Base-by-base conservation (phyloP, 768 basidiomycete species). In the Rhodotorula paludigena region DNA sequence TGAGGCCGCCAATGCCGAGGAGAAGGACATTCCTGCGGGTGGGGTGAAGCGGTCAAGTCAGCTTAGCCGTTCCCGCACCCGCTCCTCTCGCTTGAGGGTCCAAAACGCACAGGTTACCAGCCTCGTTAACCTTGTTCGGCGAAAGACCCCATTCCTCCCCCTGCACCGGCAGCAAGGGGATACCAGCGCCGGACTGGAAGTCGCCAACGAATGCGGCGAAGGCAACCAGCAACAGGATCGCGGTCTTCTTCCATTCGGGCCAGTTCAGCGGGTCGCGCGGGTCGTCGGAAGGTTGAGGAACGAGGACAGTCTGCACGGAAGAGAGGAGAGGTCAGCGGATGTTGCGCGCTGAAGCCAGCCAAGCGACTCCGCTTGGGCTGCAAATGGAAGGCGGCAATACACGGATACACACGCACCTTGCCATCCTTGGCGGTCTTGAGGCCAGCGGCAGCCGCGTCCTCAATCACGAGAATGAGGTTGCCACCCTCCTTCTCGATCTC, bases 241-340 rank as follows among this genome's bases (percentile, higher is more conserved):
- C 9, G 23, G 66, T 62, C 57, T 76, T 76, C 65, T 74, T 74
- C 63, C 57, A 41, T 18, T 38, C 38, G 9, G 68, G 39, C 76
- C 76, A 76, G 72, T 76, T 75, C 35, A 76, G 68, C 21, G 76
- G 76, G 52, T 76, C 76, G 30, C 68, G 72, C 12, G 76, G 74
- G 57, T 76, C 76, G 54, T 75, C 73, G 8, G 66, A 68, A 14
- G 76, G 76, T 42, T 83, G 81, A 38, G 82, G 81, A 49, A 80
- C 76, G 55, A 83, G 78, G 21, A 81, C 78, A 21, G 82, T 75
- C 66, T 75, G 69, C 2, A 14, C 8, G 38, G 42, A 25, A 14
- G 21, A 20, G n/a, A 18, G 21, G n/a, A n/a, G n/a, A 45, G 28
- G 32, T 5, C 12, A 42, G 9, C 21, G n/a, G n/a, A n/a, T n/a